Evolutionary conservation across 2,329 filamentous ascomycete species (phyloP), one percentile per base, ranked within the genome.

Genomic region (Sphaerulina populicola): DNA sequence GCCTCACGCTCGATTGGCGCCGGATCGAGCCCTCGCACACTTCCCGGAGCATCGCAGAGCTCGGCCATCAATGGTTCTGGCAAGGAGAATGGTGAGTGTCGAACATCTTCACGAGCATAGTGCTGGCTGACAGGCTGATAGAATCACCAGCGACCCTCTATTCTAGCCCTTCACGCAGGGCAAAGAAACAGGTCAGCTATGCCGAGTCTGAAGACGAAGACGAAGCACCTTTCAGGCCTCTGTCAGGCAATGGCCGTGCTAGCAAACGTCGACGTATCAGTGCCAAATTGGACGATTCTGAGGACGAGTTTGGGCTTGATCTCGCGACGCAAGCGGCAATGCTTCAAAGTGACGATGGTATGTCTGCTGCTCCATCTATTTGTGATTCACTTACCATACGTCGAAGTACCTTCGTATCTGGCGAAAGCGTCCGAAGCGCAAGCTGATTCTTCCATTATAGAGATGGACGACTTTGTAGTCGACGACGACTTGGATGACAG

Each of bases 381-480:
- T n/a, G 37, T 30, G 27, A 35, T 44, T 50, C 49, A 58, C 48
- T 60, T 55, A 60, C 58, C 44, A 60, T 57, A 39, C 21, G 44
- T 35, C 27, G 31, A 49, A 47, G 55, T 57, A n/a, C 47, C 55
- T 29, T 46, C 46, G 33, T 42, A 51, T 42, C 44, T 55, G 9
- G n/a, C 36, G 14, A 31, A 42, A 23, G 10, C 33, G 10, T 9
- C 33, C 6, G 35, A 14, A 30, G 43, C 44, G 10, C 39, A 40
- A 23, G 49, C 58, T 62, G 44, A 62, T 54, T 40, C 30, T 8
- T 14, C n/a, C 49, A 29, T 14, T 38, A 38, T 52, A 63, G 87
- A 93, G 48, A 81, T 94, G 72, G 88, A 84, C 55, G 86, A 95
- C 66, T 97, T 97, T 62, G 76, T 97, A 21, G 89, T 85, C 4